Percentiles rank a stretch among this genome's conserved stretches.
phyloP scores from a whole-genome alignment of 768 basidiomycete genomes.

The Pleurotus djamor region DNA sequence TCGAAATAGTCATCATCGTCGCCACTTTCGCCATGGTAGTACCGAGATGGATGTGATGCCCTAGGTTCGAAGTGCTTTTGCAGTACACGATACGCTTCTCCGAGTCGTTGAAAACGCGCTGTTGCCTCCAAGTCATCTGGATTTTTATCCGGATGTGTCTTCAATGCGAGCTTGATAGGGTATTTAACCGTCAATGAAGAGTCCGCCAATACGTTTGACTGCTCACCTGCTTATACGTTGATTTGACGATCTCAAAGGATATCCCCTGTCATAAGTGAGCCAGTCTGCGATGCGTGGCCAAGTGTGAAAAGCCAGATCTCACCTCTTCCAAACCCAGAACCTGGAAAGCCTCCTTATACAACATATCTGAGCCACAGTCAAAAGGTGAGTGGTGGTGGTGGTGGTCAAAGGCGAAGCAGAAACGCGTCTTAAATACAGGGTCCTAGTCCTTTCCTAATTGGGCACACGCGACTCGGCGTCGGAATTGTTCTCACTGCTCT shows the following conservation, averaged over 20 bases:
- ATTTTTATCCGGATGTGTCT: conserved; percentile 79
- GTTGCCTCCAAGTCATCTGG: conserved; percentile 64
- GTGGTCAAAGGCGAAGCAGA: not conserved
- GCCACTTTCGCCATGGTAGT: conserved; percentile 18
- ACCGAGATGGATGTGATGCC: conserved; percentile 15
- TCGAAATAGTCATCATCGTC: conserved; percentile 30
- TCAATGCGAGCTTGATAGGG: conserved; percentile 49
- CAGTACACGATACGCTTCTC: conserved; percentile 66
- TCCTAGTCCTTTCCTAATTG: not conserved
- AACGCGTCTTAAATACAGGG: not conserved
- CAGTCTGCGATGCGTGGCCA: too few species aligned
- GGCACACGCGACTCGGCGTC: not conserved
- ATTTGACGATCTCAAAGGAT: conserved; percentile 63
- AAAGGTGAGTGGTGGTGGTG: not conserved
- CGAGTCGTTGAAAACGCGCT: conserved; percentile 63
- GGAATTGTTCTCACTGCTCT: not conserved
- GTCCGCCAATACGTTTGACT: not conserved
- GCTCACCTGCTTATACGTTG: conserved; percentile 65
- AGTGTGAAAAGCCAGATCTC: conserved; percentile 7
- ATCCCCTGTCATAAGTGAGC: conserved; percentile 39
- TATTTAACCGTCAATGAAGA: not conserved
- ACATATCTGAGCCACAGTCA: conserved; percentile 3
- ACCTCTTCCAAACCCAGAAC: conserved; percentile 58
- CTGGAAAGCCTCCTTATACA: conserved; percentile 27
- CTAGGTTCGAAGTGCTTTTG: conserved; percentile 48